These are phyloP conservation scores for Aspergillus sp. DNA, from an alignment of 2,329 filamentous ascomycete species.

Conservation along the genomic window DNA sequence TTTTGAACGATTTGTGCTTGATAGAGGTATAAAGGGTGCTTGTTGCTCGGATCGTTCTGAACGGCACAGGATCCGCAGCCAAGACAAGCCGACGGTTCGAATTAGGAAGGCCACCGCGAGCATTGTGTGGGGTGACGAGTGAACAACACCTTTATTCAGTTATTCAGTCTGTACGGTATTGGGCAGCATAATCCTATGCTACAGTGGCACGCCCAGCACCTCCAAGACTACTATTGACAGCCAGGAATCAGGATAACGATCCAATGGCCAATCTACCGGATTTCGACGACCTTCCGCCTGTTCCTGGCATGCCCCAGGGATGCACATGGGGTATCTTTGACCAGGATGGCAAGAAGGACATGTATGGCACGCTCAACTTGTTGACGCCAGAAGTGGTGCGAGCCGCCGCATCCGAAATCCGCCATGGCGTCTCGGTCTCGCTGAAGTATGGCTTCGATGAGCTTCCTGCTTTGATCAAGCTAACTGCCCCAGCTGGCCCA, in stretches of 20 bases:
- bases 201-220: too few species aligned
- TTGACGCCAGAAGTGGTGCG: constrained; percentile 45
- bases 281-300: constrained; percentile 43
- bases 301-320: constrained; percentile 42
- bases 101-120: background rate
- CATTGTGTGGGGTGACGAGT: background rate
- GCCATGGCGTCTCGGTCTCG: constrained; percentile 41
- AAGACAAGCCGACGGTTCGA: background rate
- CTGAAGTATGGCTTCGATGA: constrained; percentile 37
- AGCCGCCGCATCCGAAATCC: constrained; percentile 42
- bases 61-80: background rate
- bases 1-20: too few species aligned
- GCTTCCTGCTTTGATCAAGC: background rate
- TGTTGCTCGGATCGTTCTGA: too few species aligned
- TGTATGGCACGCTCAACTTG: constrained; percentile 46
- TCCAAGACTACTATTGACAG: too few species aligned
- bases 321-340: constrained; percentile 45
- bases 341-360: constrained; percentile 42
- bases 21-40: too few species aligned
- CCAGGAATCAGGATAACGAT: background rate
- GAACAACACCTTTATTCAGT: too few species aligned
- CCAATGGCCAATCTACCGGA: constrained; percentile 20
- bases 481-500: constrained; percentile 19
- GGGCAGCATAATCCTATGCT: background rate
- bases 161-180: too few species aligned